phyloP scores from a whole-genome alignment of 1,139 yeast genomes.

The Yamadazyma jaroonii region DNA sequence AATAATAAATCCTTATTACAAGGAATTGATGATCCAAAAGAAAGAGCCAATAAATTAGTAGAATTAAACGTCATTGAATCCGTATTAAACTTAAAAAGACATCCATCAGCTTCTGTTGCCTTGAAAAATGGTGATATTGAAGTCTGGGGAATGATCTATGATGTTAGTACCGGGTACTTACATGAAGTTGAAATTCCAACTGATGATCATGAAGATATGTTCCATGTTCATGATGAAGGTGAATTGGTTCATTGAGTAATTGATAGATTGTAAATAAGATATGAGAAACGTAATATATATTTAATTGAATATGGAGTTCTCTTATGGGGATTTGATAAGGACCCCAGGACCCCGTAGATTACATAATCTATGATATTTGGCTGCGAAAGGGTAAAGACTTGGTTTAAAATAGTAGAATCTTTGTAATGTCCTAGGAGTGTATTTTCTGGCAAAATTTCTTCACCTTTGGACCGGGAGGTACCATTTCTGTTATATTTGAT shows the following conservation, averaged over 20 bases:
- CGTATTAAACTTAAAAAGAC: conserved; percentile 58
- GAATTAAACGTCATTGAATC: conserved; percentile 75
- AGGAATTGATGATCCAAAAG: conserved; percentile 45
- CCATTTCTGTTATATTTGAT: too few species aligned
- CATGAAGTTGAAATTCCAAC: conserved; percentile 51
- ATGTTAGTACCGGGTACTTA: conserved; percentile 76
- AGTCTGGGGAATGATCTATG: conserved; percentile 86
- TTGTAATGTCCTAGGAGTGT: too few species aligned
- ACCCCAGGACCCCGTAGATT: too few species aligned
- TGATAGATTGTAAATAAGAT: too few species aligned
- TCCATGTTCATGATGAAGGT: conserved; percentile 46
- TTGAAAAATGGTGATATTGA: conserved; percentile 69
- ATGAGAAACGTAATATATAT: too few species aligned
- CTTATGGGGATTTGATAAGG: too few species aligned
- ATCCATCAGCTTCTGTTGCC: conserved; percentile 75
- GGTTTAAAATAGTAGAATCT: too few species aligned
- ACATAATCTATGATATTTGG: too few species aligned
- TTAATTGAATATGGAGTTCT: too few species aligned
- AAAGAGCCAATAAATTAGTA: conserved; percentile 62
- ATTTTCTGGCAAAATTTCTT: too few species aligned
- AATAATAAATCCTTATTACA: conserved; percentile 49
- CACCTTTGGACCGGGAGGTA: too few species aligned
- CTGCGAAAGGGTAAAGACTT: too few species aligned
- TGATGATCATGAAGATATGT: conserved; percentile 50
- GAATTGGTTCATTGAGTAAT: conserved; percentile 17